A percentile compares a stretch with the other conserved stretches of the same genome.
phyloP scores from a whole-genome alignment of 306 rosid species.

The Notholithocarpus densiflorus region DNA sequence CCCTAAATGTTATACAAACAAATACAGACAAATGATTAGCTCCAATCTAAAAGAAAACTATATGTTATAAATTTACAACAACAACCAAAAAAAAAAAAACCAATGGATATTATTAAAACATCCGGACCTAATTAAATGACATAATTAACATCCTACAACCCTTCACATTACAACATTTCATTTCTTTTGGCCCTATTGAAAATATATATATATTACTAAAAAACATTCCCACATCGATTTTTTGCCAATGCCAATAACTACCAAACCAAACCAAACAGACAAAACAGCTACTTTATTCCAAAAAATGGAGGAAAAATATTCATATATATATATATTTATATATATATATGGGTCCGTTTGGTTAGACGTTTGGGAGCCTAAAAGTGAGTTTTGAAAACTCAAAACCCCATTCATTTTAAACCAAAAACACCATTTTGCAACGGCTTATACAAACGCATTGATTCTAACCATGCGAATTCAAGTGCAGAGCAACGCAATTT shows the following conservation, averaged over 20 bases:
- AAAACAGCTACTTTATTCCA: too few relatives aligned
- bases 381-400: too few relatives aligned
- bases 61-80: not conserved
- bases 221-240: not conserved
- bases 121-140: not conserved
- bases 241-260: too few relatives aligned
- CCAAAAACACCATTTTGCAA: too few relatives aligned
- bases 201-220: not conserved
- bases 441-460: not conserved
- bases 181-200: not conserved
- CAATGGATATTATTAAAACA: not conserved
- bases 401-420: too few relatives aligned
- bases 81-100: not conserved
- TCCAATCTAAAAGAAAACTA: slow-evolving; percentile 7
- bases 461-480: not conserved
- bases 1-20: slow-evolving; percentile 43
- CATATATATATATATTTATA: too few relatives aligned
- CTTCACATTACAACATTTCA: not conserved
- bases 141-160: not conserved
- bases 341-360: too few relatives aligned
- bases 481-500: not conserved
- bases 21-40: slow-evolving; percentile 13
- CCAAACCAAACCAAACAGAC: too few relatives aligned
- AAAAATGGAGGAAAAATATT: too few relatives aligned
- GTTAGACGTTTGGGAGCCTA: too few relatives aligned